A percentile compares a stretch with the other conserved stretches of the same genome.
phyloP scores from a whole-genome alignment of 2,329 filamentous ascomycete species.

The Xylaria sp. region DNA sequence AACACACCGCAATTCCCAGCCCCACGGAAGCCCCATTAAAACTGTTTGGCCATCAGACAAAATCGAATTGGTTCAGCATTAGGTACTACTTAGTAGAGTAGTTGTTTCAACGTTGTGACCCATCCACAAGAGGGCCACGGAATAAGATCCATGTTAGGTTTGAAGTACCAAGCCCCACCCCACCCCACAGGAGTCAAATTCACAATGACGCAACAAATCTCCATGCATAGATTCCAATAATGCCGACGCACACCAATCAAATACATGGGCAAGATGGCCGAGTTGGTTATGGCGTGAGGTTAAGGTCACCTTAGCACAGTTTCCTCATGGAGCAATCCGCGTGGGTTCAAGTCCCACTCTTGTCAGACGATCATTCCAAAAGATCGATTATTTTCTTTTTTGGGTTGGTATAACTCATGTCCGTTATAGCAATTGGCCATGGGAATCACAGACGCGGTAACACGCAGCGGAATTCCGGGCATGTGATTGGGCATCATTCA shows the following conservation, averaged over 20 bases:
- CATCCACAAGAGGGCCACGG: background rate
- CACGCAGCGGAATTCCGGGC: too few species aligned
- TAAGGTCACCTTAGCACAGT: constrained; percentile 42
- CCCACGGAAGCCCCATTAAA: too few species aligned
- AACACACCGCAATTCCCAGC: too few species aligned
- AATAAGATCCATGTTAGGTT: background rate
- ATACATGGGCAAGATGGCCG: constrained; percentile 41
- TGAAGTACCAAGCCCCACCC: background rate
- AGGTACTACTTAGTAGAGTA: too few species aligned
- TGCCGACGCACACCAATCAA: background rate
- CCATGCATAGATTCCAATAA: background rate
- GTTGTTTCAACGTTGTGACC: background rate
- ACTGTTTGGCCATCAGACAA: too few species aligned
- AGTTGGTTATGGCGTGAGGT: constrained; percentile 47
- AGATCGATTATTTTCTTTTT: too few species aligned
- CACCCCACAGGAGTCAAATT: background rate
- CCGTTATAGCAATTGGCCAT: too few species aligned
- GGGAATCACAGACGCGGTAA: too few species aligned
- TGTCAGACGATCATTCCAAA: too few species aligned
- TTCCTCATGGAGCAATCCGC: constrained; percentile 44
- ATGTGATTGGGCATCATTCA: too few species aligned
- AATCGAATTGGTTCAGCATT: too few species aligned
- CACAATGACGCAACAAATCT: background rate
- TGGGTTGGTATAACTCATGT: too few species aligned
- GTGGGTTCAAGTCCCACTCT: constrained; percentile 50